Base-by-base conservation (phyloP, 2,329 filamentous ascomycete species). In the Fusarium buharicum region DNA sequence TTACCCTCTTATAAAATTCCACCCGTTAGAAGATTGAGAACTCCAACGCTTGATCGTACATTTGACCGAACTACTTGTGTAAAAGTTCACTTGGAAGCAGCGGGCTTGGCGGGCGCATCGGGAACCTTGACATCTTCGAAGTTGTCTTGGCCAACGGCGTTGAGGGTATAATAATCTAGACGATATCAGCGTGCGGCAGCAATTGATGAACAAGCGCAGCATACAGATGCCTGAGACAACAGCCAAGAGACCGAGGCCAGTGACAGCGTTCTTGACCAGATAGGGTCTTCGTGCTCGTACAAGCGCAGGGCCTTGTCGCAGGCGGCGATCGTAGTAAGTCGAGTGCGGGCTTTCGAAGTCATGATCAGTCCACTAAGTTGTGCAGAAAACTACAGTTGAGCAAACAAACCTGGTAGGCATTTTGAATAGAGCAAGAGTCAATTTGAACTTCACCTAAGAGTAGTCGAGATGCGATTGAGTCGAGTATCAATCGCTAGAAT, bases 71-170 rank as follows among this genome's bases (percentile, higher is more conserved):
- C 55, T 12, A 30, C 33, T 43, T 16, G 34, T 17, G 8, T 17
- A 27, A 36, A 7, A 38, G n/a, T 62, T 65, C 69, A 76, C 58
- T 74, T 76, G 28, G 72, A 57, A 39, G 78, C 74, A 34, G 78
- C 71, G n/a, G 80, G 76, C 57, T 82, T 78, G 45, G 78, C 76
- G 43, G 91, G 89, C 48, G 84, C 81, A 74, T 92, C 90, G 24
- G 95, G 95, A 33, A 98, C 89, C 74, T 92, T 89, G 70, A 98
- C 93, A 74, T 99, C 95, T 55, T 93, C 91, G 79, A 99, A 99
- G 67, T 97, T 92, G 77, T 98, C 95, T 78, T 98, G 95, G 38
- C 94, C 92, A 73, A 99, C 91, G 50, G 92, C 92, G 66, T 83
- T 86, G 74, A 99, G 90, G 4, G 85, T 87, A 72, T 86, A 87